Conservation (phyloP, 148 eudicot genomes). For the Vaccinium vitisidaea region DNA sequence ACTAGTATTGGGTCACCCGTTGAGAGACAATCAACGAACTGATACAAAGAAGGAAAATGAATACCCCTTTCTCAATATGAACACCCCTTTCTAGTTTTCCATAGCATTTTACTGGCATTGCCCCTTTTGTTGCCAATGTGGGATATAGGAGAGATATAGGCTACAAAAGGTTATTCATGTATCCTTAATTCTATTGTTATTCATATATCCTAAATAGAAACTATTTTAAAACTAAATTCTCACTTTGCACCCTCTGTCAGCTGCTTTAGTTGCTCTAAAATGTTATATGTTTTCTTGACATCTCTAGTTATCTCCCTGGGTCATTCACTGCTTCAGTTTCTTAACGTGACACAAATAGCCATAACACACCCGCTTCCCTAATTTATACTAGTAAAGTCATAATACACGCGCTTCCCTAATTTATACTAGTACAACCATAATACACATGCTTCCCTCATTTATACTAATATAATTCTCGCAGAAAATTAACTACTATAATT, state of each 20-base stretch:
- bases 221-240: neutral
- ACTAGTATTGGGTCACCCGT: neutral
- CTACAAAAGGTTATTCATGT: neutral
- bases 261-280: neutral
- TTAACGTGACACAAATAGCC: neutral
- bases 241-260: neutral
- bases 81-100: neutral
- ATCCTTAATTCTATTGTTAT: neutral
- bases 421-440: no score
- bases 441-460: neutral
- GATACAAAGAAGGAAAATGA: neutral
- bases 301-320: neutral
- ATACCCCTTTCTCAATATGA: neutral
- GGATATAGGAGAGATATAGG: neutral
- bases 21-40: neutral
- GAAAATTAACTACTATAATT: neutral
- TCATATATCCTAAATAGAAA: neutral
- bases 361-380: neutral
- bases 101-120: neutral
- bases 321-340: neutral
- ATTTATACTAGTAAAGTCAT: neutral
- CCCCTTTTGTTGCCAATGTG: neutral
- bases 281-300: neutral
- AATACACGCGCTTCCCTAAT: no score
- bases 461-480: neutral